These are phyloP conservation scores for Myriosclerotinia scirpicola DNA, from an alignment of 2,329 filamentous ascomycete species.

Conservation along the genomic window DNA sequence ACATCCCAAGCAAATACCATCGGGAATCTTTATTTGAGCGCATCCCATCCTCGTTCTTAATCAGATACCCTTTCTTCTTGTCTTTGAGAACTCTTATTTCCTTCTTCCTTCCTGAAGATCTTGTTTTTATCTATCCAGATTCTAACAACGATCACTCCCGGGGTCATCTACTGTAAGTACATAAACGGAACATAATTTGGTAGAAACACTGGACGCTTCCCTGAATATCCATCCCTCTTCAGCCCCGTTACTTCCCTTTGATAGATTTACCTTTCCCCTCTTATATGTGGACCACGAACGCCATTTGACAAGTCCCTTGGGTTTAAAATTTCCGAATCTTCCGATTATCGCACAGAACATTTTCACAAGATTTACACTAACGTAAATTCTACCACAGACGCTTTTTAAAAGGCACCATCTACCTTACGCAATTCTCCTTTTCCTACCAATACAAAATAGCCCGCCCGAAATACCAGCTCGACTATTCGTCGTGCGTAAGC, in stretches of 20 bases:
- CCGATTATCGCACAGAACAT: not conserved
- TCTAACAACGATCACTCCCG: not conserved
- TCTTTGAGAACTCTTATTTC: not conserved
- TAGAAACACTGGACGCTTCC: not conserved
- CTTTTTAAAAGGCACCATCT: not conserved
- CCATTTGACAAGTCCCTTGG: not conserved
- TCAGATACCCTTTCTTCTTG: not conserved
- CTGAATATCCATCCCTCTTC: not conserved
- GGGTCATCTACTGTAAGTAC: not conserved
- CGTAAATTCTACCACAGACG: not conserved
- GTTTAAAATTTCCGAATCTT: too few species aligned
- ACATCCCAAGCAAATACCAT: not conserved
- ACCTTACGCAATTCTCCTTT: not conserved
- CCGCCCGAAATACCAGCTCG: not conserved
- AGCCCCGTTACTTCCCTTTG: not conserved
- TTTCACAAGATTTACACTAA: not conserved
- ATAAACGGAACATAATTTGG: not conserved
- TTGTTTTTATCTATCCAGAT: not conserved
- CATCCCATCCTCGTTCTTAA: not conserved
- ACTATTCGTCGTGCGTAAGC: not conserved
- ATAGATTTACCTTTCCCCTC: not conserved
- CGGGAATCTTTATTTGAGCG: too few species aligned
- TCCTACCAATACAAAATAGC: not conserved
- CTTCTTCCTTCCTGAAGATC: not conserved
- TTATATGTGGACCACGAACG: not conserved